These are phyloP conservation scores for Epithele typhae DNA, from an alignment of 768 basidiomycete genomes.

Conservation along the genomic window DNA sequence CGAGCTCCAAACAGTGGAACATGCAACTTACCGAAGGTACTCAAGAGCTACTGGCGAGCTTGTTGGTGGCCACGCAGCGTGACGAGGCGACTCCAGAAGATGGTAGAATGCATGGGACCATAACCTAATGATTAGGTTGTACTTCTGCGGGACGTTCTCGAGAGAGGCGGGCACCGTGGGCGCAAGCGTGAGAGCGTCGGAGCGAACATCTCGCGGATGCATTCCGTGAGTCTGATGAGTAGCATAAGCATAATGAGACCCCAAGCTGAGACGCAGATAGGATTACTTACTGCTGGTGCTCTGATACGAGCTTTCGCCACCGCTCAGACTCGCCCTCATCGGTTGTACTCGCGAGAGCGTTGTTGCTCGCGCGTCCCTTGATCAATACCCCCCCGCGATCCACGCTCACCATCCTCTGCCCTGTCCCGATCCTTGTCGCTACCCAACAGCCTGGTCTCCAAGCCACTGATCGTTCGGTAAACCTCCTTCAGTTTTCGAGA, in stretches of 20 bases:
- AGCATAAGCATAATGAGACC: neutral
- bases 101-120: constrained; percentile 93
- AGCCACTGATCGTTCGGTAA: constrained; percentile 75
- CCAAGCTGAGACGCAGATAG: constrained; percentile 5
- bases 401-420: constrained; percentile 22
- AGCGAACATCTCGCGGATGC: constrained; percentile 82
- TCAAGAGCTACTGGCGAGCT: constrained; percentile 72
- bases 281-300: constrained; percentile 79
- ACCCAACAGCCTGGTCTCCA: constrained; percentile 65
- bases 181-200: constrained; percentile 77
- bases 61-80: constrained; percentile 55
- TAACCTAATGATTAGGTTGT: constrained; percentile 90
- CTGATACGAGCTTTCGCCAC: constrained; percentile 63
- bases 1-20: neutral
- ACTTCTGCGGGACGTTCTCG: constrained; percentile 86
- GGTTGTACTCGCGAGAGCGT: constrained; percentile 37
- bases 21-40: constrained; percentile 49
- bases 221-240: constrained; percentile 71
- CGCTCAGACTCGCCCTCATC: constrained; percentile 58
- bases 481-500: constrained; percentile 73
- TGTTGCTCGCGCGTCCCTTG: constrained; percentile 28
- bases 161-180: constrained; percentile 86
- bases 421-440: constrained; percentile 40
- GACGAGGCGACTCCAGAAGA: constrained; percentile 85
- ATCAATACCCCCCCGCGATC: constrained; percentile 32